These are phyloP conservation scores for Zymoseptoria pseudotritici DNA, from an alignment of 2,329 filamentous ascomycete genomes.

Conservation along the genomic window DNA sequence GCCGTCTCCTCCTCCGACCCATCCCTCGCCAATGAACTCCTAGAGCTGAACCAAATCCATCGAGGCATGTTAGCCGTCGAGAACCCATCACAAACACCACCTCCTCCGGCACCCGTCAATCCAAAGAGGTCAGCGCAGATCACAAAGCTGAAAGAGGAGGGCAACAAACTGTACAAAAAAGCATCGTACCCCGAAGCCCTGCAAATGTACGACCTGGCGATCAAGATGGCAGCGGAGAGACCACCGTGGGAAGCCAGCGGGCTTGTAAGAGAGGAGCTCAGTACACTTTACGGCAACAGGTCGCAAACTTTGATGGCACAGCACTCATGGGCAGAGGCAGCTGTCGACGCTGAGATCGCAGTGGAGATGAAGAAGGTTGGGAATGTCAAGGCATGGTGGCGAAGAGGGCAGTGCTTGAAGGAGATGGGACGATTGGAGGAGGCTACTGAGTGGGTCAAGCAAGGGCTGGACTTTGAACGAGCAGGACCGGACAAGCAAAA, in stretches of 20 bases:
- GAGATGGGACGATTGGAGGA: slow-evolving; percentile 89
- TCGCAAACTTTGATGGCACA: slow-evolving; percentile 84
- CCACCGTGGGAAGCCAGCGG: slow-evolving; percentile 83
- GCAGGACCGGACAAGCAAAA: slow-evolving; percentile 26
- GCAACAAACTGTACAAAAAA: slow-evolving; percentile 77
- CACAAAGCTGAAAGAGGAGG: slow-evolving; percentile 81
- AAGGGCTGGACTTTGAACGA: slow-evolving; percentile 59
- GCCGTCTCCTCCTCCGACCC: slow-evolving; percentile 49
- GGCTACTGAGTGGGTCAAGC: slow-evolving; percentile 68
- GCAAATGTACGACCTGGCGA: slow-evolving; percentile 73
- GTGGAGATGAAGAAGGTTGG: slow-evolving; percentile 79
- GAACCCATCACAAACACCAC: slow-evolving; percentile 59
- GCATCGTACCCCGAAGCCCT: slow-evolving; percentile 66
- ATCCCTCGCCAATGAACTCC: slow-evolving; percentile 45
- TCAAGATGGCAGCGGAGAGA: slow-evolving; percentile 78
- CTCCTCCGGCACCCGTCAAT: slow-evolving; percentile 83
- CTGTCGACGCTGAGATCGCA: slow-evolving; percentile 80
- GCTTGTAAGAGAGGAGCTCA: slow-evolving; percentile 76
- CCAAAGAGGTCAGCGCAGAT: slow-evolving; percentile 85
- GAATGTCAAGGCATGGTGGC: slow-evolving; percentile 94
- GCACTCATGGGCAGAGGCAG: slow-evolving; percentile 74
- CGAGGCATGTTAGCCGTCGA: slow-evolving; percentile 59
- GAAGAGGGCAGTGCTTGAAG: slow-evolving; percentile 71
- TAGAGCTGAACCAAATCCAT: slow-evolving; percentile 72
- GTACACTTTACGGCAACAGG: slow-evolving; percentile 73